A percentile compares a stretch with the other conserved stretches of the same genome.
Conservation (phyloP, 768 basidiomycete genomes). For the Chiua virens region DNA sequence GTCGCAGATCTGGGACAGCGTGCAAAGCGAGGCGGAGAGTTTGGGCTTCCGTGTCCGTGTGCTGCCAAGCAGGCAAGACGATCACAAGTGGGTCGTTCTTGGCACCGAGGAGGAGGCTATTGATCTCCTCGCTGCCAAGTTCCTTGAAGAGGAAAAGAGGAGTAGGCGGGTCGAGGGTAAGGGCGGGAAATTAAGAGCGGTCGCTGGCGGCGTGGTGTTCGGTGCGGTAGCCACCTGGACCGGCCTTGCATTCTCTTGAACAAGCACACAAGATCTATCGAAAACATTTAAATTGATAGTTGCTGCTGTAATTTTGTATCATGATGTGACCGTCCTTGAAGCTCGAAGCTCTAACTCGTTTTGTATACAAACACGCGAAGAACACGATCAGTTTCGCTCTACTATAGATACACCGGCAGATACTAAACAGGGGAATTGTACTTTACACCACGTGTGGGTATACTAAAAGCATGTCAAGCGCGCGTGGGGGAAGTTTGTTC, state of each 20-base stretch:
- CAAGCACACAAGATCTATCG: neutral
- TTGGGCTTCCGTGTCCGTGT: constrained; percentile 45
- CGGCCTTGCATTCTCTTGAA: constrained; percentile 53
- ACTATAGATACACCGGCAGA: neutral
- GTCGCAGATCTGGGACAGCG: constrained; percentile 42
- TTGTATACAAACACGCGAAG: neutral
- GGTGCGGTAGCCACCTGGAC: constrained; percentile 63
- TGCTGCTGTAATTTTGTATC: neutral
- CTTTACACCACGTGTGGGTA: too few relatives aligned
- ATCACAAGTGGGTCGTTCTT: constrained; percentile 50
- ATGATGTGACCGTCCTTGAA: neutral
- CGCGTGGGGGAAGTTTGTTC: neutral
- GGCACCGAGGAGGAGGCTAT: constrained; percentile 52
- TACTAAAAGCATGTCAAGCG: neutral
- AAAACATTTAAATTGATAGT: neutral
- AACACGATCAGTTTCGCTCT: neutral
- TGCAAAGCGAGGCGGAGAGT: constrained; percentile 41
- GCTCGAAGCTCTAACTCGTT: neutral
- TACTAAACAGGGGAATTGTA: constrained; percentile 1
- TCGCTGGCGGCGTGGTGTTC: constrained; percentile 57
- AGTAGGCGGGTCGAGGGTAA: constrained; percentile 14
- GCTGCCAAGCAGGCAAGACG: constrained; percentile 30
- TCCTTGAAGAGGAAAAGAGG: constrained; percentile 33
- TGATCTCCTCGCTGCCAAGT: constrained; percentile 28
- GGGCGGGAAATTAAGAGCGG: constrained; percentile 39